Conservation (phyloP, 1,139 yeast genomes). For the Kodamaea sp. region DNA sequence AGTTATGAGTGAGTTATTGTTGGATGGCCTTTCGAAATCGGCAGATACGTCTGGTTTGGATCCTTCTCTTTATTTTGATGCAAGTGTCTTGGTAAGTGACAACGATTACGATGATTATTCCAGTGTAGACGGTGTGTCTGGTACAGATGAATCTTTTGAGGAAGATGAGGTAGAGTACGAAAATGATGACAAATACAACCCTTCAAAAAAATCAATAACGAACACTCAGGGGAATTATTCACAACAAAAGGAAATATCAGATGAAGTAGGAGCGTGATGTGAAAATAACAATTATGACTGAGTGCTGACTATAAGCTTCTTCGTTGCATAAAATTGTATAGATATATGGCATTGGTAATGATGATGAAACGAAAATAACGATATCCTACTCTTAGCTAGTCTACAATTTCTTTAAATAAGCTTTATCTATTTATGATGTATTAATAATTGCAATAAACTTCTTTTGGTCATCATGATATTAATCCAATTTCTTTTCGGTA, state of each 20-base stretch:
- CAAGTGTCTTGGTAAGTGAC: slow-evolving; percentile 46
- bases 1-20: slow-evolving; percentile 77
- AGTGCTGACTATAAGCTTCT: not conserved
- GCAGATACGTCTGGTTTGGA: slow-evolving; percentile 81
- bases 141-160: not conserved
- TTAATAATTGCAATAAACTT: no score
- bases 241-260: not conserved
- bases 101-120: slow-evolving; percentile 29
- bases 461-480: not conserved
- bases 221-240: not conserved
- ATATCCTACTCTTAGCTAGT: no score
- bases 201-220: slow-evolving; percentile 1
- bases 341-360: slow-evolving; percentile 1
- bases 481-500: slow-evolving; percentile 1
- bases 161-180: slow-evolving; percentile 8
- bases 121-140: slow-evolving; percentile 5
- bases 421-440: no score
- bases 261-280: slow-evolving; percentile 4
- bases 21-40: slow-evolving; percentile 78
- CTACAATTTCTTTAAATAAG: no score
- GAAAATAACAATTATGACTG: slow-evolving; percentile 8
- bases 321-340: slow-evolving; percentile 4
- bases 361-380: slow-evolving; percentile 1
- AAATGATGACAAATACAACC: slow-evolving; percentile 12
- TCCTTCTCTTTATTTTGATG: slow-evolving; percentile 84